Evolutionary conservation across 73 alveolate genomes (phyloP).

Genomic region (Uronychia setigera): DNA sequence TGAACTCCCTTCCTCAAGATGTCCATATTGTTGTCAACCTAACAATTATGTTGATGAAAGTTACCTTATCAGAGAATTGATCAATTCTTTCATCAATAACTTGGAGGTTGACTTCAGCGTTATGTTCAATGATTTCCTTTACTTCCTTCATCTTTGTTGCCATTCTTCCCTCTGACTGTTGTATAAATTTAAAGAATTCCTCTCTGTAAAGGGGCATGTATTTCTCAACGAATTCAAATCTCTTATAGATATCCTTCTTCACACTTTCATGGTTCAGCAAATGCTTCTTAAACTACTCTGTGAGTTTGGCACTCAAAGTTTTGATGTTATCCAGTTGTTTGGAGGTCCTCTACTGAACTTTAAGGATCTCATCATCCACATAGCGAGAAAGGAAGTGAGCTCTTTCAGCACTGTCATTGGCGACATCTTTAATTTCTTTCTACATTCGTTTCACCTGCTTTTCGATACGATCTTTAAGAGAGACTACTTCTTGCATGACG

Average conservation of each 20-base stretch:
- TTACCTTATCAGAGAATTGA: slow-evolving; percentile 51
- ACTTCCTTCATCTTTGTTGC: slow-evolving; percentile 65
- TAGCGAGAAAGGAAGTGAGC: slow-evolving; percentile 72
- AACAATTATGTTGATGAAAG: too few relatives aligned
- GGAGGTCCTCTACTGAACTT: slow-evolving; percentile 33
- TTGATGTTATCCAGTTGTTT: slow-evolving; percentile 60
- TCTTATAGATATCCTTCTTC: slow-evolving; percentile 65
- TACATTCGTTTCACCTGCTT: slow-evolving; percentile 22
- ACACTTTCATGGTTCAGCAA: slow-evolving; percentile 48
- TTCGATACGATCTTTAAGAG: slow-evolving; percentile 56
- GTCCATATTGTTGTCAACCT: slow-evolving; percentile 62
- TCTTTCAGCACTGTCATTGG: slow-evolving; percentile 64
- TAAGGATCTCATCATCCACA: slow-evolving; percentile 65
- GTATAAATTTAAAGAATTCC: slow-evolving; percentile 56
- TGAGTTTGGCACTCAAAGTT: slow-evolving; percentile 60
- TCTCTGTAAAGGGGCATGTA: slow-evolving; percentile 61
- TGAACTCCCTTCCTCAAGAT: slow-evolving; percentile 46
- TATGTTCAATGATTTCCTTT: slow-evolving; percentile 64
- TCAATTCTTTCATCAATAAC: slow-evolving; percentile 68
- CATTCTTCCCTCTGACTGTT: slow-evolving; percentile 45
- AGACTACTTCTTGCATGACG: slow-evolving; percentile 66
- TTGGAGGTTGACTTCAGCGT: slow-evolving; percentile 48
- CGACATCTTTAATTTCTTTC: slow-evolving; percentile 65
- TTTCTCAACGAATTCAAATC: slow-evolving; percentile 58
- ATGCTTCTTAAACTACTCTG: slow-evolving; percentile 71